A percentile compares a stretch with the other conserved stretches of the same genome.
These are phyloP conservation scores for Podospora bellae-mahoneyi DNA, from an alignment of 495 filamentous ascomycete genomes.

Conservation along the genomic window DNA sequence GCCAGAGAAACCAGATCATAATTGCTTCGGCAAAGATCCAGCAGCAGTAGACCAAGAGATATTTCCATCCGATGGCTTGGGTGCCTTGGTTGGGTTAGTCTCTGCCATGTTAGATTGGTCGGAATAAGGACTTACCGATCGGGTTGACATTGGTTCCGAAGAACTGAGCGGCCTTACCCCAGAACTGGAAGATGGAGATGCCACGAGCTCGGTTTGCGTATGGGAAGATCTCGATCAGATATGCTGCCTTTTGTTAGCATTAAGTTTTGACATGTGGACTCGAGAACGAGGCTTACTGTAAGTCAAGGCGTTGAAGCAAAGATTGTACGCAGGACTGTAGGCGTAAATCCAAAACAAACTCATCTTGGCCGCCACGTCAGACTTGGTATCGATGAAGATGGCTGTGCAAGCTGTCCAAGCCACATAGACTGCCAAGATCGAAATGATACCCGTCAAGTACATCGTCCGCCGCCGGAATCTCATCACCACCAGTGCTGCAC, in stretches of 20 bases:
- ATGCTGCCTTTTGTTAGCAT: constrained; percentile 39
- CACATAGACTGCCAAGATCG: constrained; percentile 56
- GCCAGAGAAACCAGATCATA: constrained; percentile 62
- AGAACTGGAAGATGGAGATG: constrained; percentile 64
- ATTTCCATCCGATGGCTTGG: constrained; percentile 57
- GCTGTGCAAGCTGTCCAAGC: constrained; percentile 58
- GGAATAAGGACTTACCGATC: constrained; percentile 36
- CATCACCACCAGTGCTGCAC: constrained; percentile 52
- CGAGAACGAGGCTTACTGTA: constrained; percentile 49
- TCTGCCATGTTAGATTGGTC: not conserved
- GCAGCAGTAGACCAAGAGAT: constrained; percentile 51
- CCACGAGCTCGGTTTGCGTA: constrained; percentile 59
- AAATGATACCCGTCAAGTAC: constrained; percentile 56
- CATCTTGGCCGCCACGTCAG: constrained; percentile 40
- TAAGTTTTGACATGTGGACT: not conserved
- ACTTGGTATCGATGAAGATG: constrained; percentile 36
- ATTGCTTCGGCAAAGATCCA: constrained; percentile 56
- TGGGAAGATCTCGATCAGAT: constrained; percentile 63
- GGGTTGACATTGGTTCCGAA: constrained; percentile 62
- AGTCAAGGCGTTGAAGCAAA: constrained; percentile 65
- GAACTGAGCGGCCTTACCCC: constrained; percentile 47
- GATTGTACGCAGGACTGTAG: constrained; percentile 61
- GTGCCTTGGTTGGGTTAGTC: constrained; percentile 32
- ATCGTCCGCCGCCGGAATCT: constrained; percentile 56
- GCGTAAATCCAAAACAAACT: constrained; percentile 61